Evolutionary conservation across 352 stramenopile genomes (phyloP), one percentile per base, ranked within the genome.

Genomic region (Phytophthora niederhauseri): DNA sequence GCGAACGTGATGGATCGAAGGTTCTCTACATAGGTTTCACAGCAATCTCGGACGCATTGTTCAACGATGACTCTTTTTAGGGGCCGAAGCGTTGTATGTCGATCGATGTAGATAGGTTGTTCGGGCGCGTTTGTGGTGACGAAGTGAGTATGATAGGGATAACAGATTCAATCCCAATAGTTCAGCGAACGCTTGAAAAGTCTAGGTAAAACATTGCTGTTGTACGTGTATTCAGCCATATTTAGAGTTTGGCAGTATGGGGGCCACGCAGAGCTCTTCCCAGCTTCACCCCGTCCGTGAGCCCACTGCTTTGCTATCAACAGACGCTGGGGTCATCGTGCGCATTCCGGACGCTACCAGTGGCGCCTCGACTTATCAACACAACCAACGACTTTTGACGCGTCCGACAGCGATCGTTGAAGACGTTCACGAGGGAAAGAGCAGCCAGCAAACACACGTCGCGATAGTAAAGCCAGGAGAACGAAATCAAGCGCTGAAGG

Each of bases 1-100:
- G 51, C 28, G 65, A 82, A 34, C 62, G 67, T 19, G 71, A 91
- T 68, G 81, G 84, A 22, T 69, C 70, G 8, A 66, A 75, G 15
- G 75, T 80, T 20, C 75, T 96, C 43, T 93, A 89, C 66, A 61
- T 96, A 15, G 89, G 89, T 12, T 96, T 96, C 49, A 74, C 67
- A 12, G 65, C 68, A 4, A 78, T 96, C 45, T 75, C 76, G 8
- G 52, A 78, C 28, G 71, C 77, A 22, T 73, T 94, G 45, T 96
- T 96, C 61, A 80, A 83, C 28, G 78, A 85, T 56, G 84, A 93
- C 41, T 81, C 92, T 34, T 96, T 96, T 77, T 96, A 73, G 51
- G 38, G 60, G 30, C 28, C 12, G 28, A 43, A 2, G 12, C 17
- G 43, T 45, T 24, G 57, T 45, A 6, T n/a, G 6, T 45, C 38